phyloP scores from a whole-genome alignment of 805 yeast species.

The Candida methanosorbosa region DNA sequence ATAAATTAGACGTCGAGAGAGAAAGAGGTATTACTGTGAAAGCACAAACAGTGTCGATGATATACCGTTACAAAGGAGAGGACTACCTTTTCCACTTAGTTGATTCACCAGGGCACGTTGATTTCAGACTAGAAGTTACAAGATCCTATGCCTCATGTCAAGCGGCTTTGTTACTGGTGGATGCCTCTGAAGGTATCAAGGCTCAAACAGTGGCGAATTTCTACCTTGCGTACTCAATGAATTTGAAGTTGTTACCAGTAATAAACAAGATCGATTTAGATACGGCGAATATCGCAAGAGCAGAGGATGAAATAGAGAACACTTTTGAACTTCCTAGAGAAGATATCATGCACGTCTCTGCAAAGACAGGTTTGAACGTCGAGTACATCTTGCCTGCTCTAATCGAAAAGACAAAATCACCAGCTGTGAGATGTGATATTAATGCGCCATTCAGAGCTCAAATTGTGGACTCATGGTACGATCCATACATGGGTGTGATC shows the following conservation, averaged over 20 bases:
- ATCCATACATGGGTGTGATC: slow-evolving; percentile 84
- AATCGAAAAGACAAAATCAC: slow-evolving; percentile 80
- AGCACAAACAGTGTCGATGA: slow-evolving; percentile 95
- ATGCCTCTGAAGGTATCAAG: slow-evolving; percentile 94
- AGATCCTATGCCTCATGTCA: slow-evolving; percentile 94
- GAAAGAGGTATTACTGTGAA: slow-evolving; percentile 96
- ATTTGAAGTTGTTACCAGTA: slow-evolving; percentile 74
- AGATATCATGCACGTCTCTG: slow-evolving; percentile 79
- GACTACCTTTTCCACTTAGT: slow-evolving; percentile 86
- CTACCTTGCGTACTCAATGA: slow-evolving; percentile 81
- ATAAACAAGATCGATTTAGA: slow-evolving; percentile 88
- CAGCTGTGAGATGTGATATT: slow-evolving; percentile 38
- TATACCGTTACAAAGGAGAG: slow-evolving; percentile 55
- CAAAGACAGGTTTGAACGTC: slow-evolving; percentile 83
- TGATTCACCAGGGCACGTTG: slow-evolving; percentile 98
- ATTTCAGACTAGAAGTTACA: slow-evolving; percentile 87
- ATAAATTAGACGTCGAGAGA: slow-evolving; percentile 86
- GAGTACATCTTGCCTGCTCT: slow-evolving; percentile 73
- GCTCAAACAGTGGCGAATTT: slow-evolving; percentile 99
- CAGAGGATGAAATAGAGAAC: slow-evolving; percentile 76
- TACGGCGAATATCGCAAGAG: slow-evolving; percentile 73
- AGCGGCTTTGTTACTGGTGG: slow-evolving; percentile 84
- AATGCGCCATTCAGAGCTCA: slow-evolving; percentile 57
- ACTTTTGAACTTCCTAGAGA: slow-evolving; percentile 73
- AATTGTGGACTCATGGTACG: slow-evolving; percentile 97